These are phyloP conservation scores for Cyphellophora attinorum DNA, from an alignment of 2,329 filamentous ascomycete genomes.

Conservation along the genomic window DNA sequence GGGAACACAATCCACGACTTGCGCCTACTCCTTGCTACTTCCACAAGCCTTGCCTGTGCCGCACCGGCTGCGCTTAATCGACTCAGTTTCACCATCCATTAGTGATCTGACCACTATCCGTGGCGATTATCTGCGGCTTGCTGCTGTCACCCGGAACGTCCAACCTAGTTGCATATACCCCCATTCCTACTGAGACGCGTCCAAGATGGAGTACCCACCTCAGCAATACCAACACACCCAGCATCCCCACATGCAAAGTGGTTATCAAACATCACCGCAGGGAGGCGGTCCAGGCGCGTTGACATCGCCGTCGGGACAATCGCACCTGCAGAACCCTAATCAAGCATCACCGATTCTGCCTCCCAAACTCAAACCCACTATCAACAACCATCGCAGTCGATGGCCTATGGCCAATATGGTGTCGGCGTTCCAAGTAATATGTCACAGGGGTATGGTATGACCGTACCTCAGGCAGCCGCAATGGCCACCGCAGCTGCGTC, in stretches of 20 bases:
- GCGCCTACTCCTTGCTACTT: constrained; percentile 10
- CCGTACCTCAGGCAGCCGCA: constrained; percentile 76
- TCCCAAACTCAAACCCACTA: constrained; percentile 61
- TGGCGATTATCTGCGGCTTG: constrained; percentile 11
- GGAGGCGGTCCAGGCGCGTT: constrained; percentile 44
- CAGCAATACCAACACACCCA: constrained; percentile 63
- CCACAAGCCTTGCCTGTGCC: constrained; percentile 3
- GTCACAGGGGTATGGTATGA: constrained; percentile 65
- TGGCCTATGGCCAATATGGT: constrained; percentile 74
- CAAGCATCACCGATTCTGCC: constrained; percentile 74
- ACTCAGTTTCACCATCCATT: constrained; percentile 10
- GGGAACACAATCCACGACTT: constrained; percentile 11
- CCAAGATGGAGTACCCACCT: constrained; percentile 66
- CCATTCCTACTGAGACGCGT: constrained; percentile 7
- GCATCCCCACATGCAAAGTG: constrained; percentile 47
- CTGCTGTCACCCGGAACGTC: constrained; percentile 9
- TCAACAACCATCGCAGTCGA: constrained; percentile 58
- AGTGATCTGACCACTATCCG: constrained; percentile 8
- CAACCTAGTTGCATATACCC: constrained; percentile 6
- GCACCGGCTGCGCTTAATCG: constrained; percentile 5
- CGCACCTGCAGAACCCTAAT: constrained; percentile 53
- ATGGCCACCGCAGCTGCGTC: constrained; percentile 92
- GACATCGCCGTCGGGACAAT: constrained; percentile 63
- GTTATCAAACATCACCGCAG: constrained; percentile 54
- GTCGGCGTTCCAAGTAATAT: constrained; percentile 64